Evolutionary conservation across 306 rosid genomes (phyloP).

Genomic region (Myrica gale): DNA sequence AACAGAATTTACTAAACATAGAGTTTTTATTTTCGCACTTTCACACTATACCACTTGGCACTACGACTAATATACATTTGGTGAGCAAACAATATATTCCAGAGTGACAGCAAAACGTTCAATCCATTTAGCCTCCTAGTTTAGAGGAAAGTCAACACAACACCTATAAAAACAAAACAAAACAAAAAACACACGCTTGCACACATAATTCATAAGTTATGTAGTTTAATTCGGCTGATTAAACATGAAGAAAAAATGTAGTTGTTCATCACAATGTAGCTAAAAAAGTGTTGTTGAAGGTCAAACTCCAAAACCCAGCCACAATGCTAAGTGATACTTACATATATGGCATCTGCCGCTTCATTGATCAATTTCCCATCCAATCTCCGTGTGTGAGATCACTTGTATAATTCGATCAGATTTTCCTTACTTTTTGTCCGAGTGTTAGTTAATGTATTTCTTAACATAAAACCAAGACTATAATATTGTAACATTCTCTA

Average conservation of each 20-base stretch:
- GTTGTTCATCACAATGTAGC: background rate
- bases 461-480: too few relatives aligned
- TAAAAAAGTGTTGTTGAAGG: background rate
- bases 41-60: background rate
- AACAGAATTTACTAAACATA: background rate
- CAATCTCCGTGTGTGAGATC: too few relatives aligned
- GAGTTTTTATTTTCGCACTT: background rate
- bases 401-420: too few relatives aligned
- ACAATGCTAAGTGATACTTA: background rate
- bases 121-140: background rate
- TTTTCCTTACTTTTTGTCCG: too few relatives aligned
- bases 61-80: background rate
- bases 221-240: background rate
- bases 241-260: background rate
- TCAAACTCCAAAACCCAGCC: background rate
- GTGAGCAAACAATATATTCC: background rate
- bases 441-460: too few relatives aligned
- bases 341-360: too few relatives aligned
- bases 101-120: background rate
- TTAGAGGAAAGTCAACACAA: too few relatives aligned
- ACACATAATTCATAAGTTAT: background rate
- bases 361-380: too few relatives aligned
- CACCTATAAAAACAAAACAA: background rate
- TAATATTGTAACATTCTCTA: too few relatives aligned
- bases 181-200: too few relatives aligned